Percentiles rank a stretch among this genome's conserved stretches.
phyloP scores from a whole-genome alignment of 345 rosid species.

The Kandelia obovata region DNA sequence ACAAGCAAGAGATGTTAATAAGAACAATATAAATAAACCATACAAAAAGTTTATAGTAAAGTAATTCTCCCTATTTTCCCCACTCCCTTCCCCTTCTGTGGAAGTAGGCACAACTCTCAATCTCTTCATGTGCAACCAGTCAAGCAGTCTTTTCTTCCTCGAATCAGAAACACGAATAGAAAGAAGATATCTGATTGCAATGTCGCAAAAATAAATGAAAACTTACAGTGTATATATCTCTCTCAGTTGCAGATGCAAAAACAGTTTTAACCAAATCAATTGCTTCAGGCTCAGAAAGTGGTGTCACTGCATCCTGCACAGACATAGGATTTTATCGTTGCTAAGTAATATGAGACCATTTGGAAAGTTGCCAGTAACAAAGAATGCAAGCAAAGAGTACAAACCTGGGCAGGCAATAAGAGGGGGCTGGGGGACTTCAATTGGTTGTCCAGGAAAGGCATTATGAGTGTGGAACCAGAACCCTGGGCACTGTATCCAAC shows the following conservation, averaged over 20 bases:
- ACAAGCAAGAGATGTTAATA: neutral
- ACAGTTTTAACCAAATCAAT: conserved; percentile 84
- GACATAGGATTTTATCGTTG: conserved; percentile 1
- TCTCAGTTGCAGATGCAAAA: conserved; percentile 95
- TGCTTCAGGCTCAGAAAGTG: conserved; percentile 84
- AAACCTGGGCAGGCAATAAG: conserved; percentile 71
- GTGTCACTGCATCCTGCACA: conserved; percentile 87
- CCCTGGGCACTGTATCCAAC: conserved; percentile 97
- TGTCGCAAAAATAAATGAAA: neutral
- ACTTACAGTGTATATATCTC: conserved; percentile 94
- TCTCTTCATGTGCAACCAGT: no score
- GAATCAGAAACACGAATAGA: no score
- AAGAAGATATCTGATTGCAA: neutral
- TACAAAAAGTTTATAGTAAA: neutral
- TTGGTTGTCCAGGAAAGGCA: conserved; percentile 96
- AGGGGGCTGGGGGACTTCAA: conserved; percentile 97
- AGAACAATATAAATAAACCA: neutral
- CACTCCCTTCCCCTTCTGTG: neutral
- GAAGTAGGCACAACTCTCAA: no score
- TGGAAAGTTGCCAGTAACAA: neutral
- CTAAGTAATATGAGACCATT: conserved; percentile 8
- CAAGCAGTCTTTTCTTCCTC: no score
- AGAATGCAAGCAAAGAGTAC: conserved; percentile 2
- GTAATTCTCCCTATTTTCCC: neutral
- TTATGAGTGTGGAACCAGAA: conserved; percentile 84